Conservation (phyloP, 768 basidiomycete species). For the Boletus barrowsii region DNA sequence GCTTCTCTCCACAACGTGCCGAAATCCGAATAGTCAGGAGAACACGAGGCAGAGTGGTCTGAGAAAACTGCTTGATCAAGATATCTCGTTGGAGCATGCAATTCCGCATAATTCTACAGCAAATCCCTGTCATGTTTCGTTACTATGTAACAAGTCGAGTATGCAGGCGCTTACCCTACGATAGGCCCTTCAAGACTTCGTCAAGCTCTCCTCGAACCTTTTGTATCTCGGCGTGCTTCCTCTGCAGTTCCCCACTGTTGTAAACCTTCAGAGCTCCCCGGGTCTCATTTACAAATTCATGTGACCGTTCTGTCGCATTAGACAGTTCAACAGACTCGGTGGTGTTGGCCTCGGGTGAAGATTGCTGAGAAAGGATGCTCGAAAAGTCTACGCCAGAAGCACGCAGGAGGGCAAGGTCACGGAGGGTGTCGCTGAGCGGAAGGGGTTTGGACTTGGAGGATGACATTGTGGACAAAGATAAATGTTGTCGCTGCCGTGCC, state of each 20-base stretch:
- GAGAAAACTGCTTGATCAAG: not conserved
- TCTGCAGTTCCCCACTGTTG: slow-evolving; percentile 46
- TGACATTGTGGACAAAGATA: slow-evolving; percentile 11
- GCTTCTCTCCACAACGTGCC: not conserved
- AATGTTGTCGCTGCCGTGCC: no score
- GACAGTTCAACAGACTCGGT: slow-evolving; percentile 9
- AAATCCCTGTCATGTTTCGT: not conserved
- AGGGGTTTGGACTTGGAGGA: slow-evolving; percentile 43
- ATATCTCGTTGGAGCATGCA: not conserved
- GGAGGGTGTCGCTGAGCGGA: slow-evolving; percentile 55
- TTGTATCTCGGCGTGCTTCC: slow-evolving; percentile 54
- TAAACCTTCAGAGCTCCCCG: slow-evolving; percentile 50
- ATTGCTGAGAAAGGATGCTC: slow-evolving; percentile 21
- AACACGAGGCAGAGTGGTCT: not conserved
- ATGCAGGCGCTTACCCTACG: slow-evolving; percentile 17
- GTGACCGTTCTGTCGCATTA: slow-evolving; percentile 41
- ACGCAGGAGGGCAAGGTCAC: slow-evolving; percentile 69
- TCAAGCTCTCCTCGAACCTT: slow-evolving; percentile 53
- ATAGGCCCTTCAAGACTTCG: slow-evolving; percentile 41
- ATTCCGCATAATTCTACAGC: not conserved
- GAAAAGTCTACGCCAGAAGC: slow-evolving; percentile 50
- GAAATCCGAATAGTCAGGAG: not conserved
- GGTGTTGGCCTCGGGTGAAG: not conserved
- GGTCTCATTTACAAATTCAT: slow-evolving; percentile 56
- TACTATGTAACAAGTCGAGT: not conserved